phyloP scores from a whole-genome alignment of 441 rosid species.

The Aquilaria agallochum region DNA sequence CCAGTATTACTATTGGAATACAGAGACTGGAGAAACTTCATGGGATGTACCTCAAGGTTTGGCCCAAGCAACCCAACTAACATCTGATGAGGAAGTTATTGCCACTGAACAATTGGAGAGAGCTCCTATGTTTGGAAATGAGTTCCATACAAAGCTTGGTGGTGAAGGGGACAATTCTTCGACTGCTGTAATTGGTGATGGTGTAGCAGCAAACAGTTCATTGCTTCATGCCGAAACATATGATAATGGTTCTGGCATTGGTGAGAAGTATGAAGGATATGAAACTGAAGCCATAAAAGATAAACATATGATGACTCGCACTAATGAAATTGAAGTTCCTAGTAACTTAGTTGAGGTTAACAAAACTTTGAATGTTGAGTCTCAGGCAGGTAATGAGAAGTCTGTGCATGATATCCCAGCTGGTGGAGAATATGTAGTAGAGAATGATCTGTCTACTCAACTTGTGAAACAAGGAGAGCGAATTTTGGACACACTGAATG shows the following conservation, averaged over 20 bases:
- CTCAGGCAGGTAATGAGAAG: constrained; percentile 21
- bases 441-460: constrained; percentile 35
- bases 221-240: constrained; percentile 28
- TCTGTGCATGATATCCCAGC: constrained; percentile 18
- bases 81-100: constrained; percentile 22
- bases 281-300: background rate
- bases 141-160: constrained; percentile 19
- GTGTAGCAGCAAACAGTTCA: constrained; percentile 20
- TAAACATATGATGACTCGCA: constrained; percentile 19
- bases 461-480: constrained; percentile 53
- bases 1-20: constrained; percentile 96
- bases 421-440: constrained; percentile 27
- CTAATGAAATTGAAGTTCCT: constrained; percentile 25
- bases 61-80: constrained; percentile 30
- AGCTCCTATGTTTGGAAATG: constrained; percentile 25
- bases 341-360: constrained; percentile 23
- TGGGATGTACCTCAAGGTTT: constrained; percentile 80
- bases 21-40: constrained; percentile 94
- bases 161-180: constrained; percentile 32
- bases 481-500: constrained; percentile 73
- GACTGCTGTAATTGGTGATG: constrained; percentile 17
- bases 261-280: constrained; percentile 13
- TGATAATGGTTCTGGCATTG: constrained; percentile 5
- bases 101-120: constrained; percentile 30
- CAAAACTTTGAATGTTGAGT: constrained; percentile 23